Percentiles rank a stretch among this genome's conserved stretches.
Evolutionary conservation across 2,329 filamentous ascomycete species (phyloP).

Genomic region (Madurella fahalii): DNA sequence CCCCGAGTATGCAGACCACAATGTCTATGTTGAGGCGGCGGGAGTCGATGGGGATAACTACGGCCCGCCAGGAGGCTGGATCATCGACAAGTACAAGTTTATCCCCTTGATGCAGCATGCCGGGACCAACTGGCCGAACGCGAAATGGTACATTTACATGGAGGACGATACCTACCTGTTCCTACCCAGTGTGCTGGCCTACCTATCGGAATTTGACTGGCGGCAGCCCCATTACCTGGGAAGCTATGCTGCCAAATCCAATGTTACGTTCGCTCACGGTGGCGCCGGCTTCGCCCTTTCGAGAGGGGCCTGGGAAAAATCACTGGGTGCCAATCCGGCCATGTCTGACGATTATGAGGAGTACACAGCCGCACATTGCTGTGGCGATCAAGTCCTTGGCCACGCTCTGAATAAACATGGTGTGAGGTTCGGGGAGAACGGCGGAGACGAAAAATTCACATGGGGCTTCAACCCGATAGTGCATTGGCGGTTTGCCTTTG

Average conservation of each 20-base stretch:
- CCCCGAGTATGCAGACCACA: conserved; percentile 8
- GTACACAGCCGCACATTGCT: conserved; percentile 15
- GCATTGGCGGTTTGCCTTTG: conserved; percentile 16
- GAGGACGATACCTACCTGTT: conserved; percentile 18
- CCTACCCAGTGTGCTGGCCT: conserved; percentile 11
- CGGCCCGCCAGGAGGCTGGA: conserved; percentile 15
- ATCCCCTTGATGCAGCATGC: conserved; percentile 14
- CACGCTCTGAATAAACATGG: conserved; percentile 14
- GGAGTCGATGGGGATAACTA: conserved; percentile 16
- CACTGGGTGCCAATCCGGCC: conserved; percentile 7
- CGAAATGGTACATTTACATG: conserved; percentile 19
- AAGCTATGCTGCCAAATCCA: conserved; percentile 13
- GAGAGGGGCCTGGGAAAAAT: conserved; percentile 12
- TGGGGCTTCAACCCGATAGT: conserved; percentile 18
- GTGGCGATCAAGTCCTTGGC: conserved; percentile 16
- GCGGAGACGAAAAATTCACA: conserved; percentile 15
- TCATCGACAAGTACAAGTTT: conserved; percentile 19
- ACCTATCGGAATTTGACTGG: conserved; percentile 11
- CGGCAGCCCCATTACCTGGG: conserved; percentile 13
- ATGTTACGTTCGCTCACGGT: conserved; percentile 12
- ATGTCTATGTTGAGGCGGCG: conserved; percentile 14
- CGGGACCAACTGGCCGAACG: conserved; percentile 10
- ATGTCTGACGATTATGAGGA: conserved; percentile 13
- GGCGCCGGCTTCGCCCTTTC: conserved; percentile 16
- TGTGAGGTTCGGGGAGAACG: conserved; percentile 14